These are phyloP conservation scores for Diplocarpon mali DNA, from an alignment of 2,329 filamentous ascomycete genomes.

Conservation along the genomic window DNA sequence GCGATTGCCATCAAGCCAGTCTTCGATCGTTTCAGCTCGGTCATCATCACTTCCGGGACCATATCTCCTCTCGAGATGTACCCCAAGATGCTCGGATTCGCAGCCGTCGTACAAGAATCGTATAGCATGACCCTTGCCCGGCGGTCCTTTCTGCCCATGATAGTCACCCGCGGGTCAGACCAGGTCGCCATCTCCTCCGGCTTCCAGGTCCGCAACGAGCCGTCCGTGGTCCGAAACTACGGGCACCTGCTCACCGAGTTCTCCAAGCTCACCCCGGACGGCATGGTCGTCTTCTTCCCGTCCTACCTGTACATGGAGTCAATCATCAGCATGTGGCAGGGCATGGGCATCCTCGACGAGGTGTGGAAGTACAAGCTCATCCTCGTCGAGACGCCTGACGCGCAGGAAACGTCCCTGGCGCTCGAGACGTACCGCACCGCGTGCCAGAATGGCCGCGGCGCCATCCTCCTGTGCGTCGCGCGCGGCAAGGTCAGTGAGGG, in stretches of 20 bases:
- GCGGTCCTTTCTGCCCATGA: constrained; percentile 94
- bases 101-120: constrained; percentile 87
- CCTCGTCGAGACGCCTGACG: constrained; percentile 92
- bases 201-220: constrained; percentile 92
- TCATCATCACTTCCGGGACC: constrained; percentile 96
- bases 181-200: constrained; percentile 87
- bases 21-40: constrained; percentile 93
- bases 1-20: constrained; percentile 97
- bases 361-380: constrained; percentile 99
- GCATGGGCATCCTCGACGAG: constrained; percentile 93
- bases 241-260: constrained; percentile 91
- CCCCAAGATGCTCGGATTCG: constrained; percentile 94
- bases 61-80: constrained; percentile 98
- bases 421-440: constrained; percentile 95
- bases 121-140: constrained; percentile 94
- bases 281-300: constrained; percentile 98
- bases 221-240: constrained; percentile 93
- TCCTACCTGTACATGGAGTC: constrained; percentile 99
- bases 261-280: constrained; percentile 89
- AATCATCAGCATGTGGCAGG: constrained; percentile 98
- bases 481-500: constrained; percentile 96
- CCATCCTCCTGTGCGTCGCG: constrained; percentile 86
- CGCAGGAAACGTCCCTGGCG: constrained; percentile 90
- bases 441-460: constrained; percentile 92
- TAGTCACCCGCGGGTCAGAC: constrained; percentile 89